Evolutionary conservation across 2,329 filamentous ascomycete species (phyloP), one percentile per base, ranked within the genome.

Genomic region (Epicoccum sorghinum): DNA sequence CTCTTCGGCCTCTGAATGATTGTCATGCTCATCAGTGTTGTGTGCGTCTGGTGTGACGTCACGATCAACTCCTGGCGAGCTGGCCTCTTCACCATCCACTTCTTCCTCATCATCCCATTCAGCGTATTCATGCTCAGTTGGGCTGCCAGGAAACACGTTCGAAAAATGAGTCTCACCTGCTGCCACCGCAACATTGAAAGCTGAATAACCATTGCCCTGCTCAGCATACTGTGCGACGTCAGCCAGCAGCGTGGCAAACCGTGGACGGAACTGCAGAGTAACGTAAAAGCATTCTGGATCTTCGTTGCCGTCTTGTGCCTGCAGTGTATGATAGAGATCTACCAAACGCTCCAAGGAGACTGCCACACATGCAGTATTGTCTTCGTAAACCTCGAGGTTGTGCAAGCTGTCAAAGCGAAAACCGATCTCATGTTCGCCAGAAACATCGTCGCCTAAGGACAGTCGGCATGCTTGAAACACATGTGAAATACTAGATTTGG

Each of bases 271-370:
- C 47, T 75, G 77, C 45, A 89, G 75, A 8, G 78, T 78, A 50
- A 89, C 75, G 61, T 85, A 84, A n/a, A 88, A 77, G 13, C 84
- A 81, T 29, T 82, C 79, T 2, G 81, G 79, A 22, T 78, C 70
- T 47, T 79, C 74, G 36, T 78, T 70, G 23, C 80, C 83, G 66
- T 88, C 86, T 64, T 89, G 86, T 29, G 78, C 78, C 59, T 83
- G 80, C 40, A 90, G 74, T 13, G 79, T 77, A 53, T 86, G 71
- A 64, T 87, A 87, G 40, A 88, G 69, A 47, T 84, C 79, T 54
- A 89, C 72, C 39, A 90, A 76, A 52, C 86, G 79, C 40, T 80
- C 59, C 43, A 73, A 50, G 7, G 59, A 63, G 22, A 69, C 57
- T 33, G 64, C 60, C n/a, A 67, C 64, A 42, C 65, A 71, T n/a